A percentile compares a stretch with the other conserved stretches of the same genome.
These are phyloP conservation scores for Yarrowia sp. DNA, from an alignment of 805 yeast genomes.

Conservation along the genomic window DNA sequence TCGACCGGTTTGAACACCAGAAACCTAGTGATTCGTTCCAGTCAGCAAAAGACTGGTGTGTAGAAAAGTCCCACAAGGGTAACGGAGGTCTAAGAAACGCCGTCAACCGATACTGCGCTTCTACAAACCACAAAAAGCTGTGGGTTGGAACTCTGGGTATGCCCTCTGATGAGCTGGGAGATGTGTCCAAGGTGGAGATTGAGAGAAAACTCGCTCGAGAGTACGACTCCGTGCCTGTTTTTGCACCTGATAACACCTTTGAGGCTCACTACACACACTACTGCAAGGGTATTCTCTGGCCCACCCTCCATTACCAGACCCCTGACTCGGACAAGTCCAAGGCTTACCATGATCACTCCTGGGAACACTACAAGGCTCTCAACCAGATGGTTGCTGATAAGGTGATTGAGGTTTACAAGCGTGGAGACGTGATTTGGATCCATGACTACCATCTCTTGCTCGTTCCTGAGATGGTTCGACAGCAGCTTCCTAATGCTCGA, in stretches of 20 bases:
- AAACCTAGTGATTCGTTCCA: slow-evolving; percentile 51
- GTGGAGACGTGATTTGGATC: slow-evolving; percentile 85
- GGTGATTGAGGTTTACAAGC: slow-evolving; percentile 68
- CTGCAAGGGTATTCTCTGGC: slow-evolving; percentile 96
- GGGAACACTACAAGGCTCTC: slow-evolving; percentile 79
- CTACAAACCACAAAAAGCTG: slow-evolving; percentile 52
- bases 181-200: slow-evolving; percentile 61
- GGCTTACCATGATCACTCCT: slow-evolving; percentile 94
- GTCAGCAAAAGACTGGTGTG: slow-evolving; percentile 69
- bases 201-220: slow-evolving; percentile 55
- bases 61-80: slow-evolving; percentile 73
- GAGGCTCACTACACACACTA: slow-evolving; percentile 91
- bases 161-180: slow-evolving; percentile 84
- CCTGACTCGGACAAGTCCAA: slow-evolving; percentile 94
- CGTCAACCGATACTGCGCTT: slow-evolving; percentile 61
- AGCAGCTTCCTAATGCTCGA: slow-evolving; percentile 76
- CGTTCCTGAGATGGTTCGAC: slow-evolving; percentile 83
- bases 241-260: slow-evolving; percentile 77
- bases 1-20: slow-evolving; percentile 34
- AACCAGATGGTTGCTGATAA: slow-evolving; percentile 83
- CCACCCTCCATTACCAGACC: slow-evolving; percentile 89
- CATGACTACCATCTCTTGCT: slow-evolving; percentile 92
- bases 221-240: slow-evolving; percentile 68
- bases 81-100: slow-evolving; percentile 92
- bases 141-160: slow-evolving; percentile 96